Evolutionary conservation across 2,329 filamentous ascomycete genomes (phyloP).

Genomic region (Xylaria arbuscula): DNA sequence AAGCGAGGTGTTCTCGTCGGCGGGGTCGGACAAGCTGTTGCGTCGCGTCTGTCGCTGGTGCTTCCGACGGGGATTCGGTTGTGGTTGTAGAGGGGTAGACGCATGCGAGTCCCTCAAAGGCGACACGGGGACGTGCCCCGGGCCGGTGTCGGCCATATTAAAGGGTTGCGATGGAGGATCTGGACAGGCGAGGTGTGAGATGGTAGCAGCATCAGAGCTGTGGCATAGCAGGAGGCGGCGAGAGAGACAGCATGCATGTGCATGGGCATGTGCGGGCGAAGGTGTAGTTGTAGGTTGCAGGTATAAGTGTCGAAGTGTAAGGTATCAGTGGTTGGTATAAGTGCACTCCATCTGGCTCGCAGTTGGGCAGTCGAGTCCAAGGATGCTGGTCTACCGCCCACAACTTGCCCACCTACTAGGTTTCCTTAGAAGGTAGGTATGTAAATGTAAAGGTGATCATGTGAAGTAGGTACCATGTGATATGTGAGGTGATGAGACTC

Average conservation of each 20-base stretch:
- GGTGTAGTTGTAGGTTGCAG: background rate
- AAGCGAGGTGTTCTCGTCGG: conserved; percentile 60
- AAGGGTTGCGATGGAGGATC: conserved; percentile 12
- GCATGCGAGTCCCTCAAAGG: conserved; percentile 36
- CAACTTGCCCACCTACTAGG: no score
- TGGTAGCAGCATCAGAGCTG: conserved; percentile 6
- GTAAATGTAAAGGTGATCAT: background rate
- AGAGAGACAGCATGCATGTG: background rate
- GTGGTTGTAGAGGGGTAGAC: conserved; percentile 43
- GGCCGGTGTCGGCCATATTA: conserved; percentile 39
- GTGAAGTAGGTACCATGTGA: background rate
- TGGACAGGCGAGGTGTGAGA: background rate
- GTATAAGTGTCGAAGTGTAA: background rate
- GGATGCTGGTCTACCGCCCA: no score
- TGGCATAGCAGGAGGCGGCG: background rate
- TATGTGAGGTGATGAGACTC: background rate
- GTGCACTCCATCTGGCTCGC: no score
- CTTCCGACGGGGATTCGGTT: conserved; percentile 41
- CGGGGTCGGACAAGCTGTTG: conserved; percentile 43
- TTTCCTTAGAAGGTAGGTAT: no score
- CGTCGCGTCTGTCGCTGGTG: conserved; percentile 43
- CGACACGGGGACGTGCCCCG: conserved; percentile 34
- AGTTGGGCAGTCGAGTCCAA: no score
- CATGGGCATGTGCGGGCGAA: background rate
- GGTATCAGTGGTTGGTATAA: no score